Conservation (phyloP, 768 basidiomycete species). For the Leccinum obscurum region DNA sequence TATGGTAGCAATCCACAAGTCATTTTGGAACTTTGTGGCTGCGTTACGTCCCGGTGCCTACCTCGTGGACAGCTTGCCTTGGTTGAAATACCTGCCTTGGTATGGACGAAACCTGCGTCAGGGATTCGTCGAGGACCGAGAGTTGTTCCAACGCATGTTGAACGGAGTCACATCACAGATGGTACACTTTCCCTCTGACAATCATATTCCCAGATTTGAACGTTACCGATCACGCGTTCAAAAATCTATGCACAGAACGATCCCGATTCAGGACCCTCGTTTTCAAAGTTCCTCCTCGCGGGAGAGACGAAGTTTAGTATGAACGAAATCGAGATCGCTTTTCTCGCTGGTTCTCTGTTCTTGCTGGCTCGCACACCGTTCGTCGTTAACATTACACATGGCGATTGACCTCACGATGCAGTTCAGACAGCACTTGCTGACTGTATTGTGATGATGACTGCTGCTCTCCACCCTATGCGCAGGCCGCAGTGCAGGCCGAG, state of each 20-base stretch:
- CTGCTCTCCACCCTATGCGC: slow-evolving; percentile 49
- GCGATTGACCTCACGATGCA: background rate
- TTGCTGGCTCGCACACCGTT: slow-evolving; percentile 54
- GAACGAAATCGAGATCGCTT: slow-evolving; percentile 51
- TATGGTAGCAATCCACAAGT: slow-evolving; percentile 18
- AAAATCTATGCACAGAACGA: slow-evolving; percentile 12
- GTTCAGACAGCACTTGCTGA: slow-evolving; percentile 47
- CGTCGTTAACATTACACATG: background rate
- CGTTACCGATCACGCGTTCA: background rate
- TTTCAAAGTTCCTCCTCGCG: slow-evolving; percentile 54
- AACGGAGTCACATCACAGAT: slow-evolving; percentile 42
- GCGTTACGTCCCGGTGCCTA: slow-evolving; percentile 31
- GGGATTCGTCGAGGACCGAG: slow-evolving; percentile 50
- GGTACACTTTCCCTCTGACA: slow-evolving; percentile 24
- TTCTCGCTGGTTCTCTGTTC: slow-evolving; percentile 58
- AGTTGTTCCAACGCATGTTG: slow-evolving; percentile 47
- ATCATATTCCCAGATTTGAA: too few species aligned
- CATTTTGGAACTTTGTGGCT: slow-evolving; percentile 19
- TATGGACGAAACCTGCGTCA: slow-evolving; percentile 53
- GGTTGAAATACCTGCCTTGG: slow-evolving; percentile 50
- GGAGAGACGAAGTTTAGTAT: slow-evolving; percentile 48
- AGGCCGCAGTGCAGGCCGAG: slow-evolving; percentile 50
- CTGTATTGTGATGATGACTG: slow-evolving; percentile 46
- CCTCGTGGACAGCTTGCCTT: slow-evolving; percentile 34
- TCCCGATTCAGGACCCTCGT: slow-evolving; percentile 38